These are phyloP conservation scores for Ascochyta viciae-villosae DNA, from an alignment of 2,329 filamentous ascomycete genomes.

Conservation along the genomic window DNA sequence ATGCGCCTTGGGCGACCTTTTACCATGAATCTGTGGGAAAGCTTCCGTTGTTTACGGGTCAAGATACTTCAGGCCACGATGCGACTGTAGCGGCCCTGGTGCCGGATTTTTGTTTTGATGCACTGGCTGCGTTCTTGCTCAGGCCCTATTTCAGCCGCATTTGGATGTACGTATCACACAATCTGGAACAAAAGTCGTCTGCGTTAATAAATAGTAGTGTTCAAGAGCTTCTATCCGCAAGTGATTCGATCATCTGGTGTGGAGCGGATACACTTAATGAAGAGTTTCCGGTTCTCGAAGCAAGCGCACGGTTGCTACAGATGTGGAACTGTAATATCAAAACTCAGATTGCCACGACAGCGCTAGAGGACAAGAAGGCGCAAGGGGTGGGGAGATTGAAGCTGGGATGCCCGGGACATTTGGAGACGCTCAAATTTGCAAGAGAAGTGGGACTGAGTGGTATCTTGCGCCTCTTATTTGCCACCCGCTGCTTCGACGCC, in stretches of 20 bases:
- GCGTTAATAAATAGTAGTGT: not conserved
- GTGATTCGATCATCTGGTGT: not conserved
- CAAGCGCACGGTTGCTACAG: not conserved
- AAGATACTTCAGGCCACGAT: too few species aligned
- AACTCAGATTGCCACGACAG: too few species aligned
- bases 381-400: not conserved
- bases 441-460: not conserved
- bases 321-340: not conserved
- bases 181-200: not conserved
- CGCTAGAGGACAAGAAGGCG: not conserved
- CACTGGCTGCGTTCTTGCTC: slow-evolving; percentile 6
- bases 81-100: not conserved
- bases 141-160: slow-evolving; percentile 15
- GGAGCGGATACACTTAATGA: not conserved
- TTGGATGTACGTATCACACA: slow-evolving; percentile 6
- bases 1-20: slow-evolving; percentile 5
- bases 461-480: not conserved
- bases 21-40: too few species aligned
- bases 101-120: not conserved
- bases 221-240: not conserved
- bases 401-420: not conserved
- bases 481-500: slow-evolving; percentile 3
- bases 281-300: not conserved
- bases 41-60: too few species aligned
- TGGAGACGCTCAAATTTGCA: not conserved